Percentiles rank a stretch among this genome's conserved stretches.
Evolutionary conservation across 2,329 filamentous ascomycete species (phyloP).

Genomic region (Pezicula carpinea): DNA sequence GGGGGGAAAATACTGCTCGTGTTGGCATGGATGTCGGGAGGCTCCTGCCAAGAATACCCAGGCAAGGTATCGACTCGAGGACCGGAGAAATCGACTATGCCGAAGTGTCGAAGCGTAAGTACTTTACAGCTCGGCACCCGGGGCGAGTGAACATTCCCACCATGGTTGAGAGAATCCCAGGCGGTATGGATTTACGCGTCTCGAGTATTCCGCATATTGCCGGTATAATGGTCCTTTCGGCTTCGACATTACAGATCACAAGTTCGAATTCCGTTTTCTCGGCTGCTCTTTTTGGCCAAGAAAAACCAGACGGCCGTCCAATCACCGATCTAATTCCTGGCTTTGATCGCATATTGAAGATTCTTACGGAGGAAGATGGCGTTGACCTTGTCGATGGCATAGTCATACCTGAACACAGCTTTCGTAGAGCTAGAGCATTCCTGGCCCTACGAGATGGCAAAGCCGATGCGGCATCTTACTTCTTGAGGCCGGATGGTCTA

Average conservation of each 20-base stretch:
- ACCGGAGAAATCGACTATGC: conserved; percentile 75
- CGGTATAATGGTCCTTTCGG: conserved; percentile 89
- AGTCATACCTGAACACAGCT: conserved; percentile 93
- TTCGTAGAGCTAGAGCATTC: conserved; percentile 81
- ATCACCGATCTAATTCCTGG: conserved; percentile 79
- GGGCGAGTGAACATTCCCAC: conserved; percentile 79
- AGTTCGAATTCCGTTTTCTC: conserved; percentile 96
- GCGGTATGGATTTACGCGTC: conserved; percentile 69
- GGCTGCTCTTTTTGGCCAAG: conserved; percentile 84
- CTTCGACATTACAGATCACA: conserved; percentile 70
- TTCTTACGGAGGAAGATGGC: conserved; percentile 82
- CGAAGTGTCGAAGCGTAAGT: conserved; percentile 64
- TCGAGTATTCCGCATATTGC: conserved; percentile 97
- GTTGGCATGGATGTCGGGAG: conserved; percentile 70
- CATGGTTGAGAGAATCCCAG: conserved; percentile 69
- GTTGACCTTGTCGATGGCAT: conserved; percentile 86
- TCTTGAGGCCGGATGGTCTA: conserved; percentile 79
- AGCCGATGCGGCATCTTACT: conserved; percentile 71
- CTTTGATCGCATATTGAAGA: conserved; percentile 77
- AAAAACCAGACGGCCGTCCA: conserved; percentile 73
- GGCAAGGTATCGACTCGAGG: conserved; percentile 64
- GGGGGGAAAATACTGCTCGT: conserved; percentile 66
- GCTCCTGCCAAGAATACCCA: conserved; percentile 78
- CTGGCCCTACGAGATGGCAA: conserved; percentile 79
- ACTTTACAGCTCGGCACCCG: conserved; percentile 80